Evolutionary conservation across 2,329 filamentous ascomycete genomes (phyloP).

Genomic region (Arthrobotrys iridis): DNA sequence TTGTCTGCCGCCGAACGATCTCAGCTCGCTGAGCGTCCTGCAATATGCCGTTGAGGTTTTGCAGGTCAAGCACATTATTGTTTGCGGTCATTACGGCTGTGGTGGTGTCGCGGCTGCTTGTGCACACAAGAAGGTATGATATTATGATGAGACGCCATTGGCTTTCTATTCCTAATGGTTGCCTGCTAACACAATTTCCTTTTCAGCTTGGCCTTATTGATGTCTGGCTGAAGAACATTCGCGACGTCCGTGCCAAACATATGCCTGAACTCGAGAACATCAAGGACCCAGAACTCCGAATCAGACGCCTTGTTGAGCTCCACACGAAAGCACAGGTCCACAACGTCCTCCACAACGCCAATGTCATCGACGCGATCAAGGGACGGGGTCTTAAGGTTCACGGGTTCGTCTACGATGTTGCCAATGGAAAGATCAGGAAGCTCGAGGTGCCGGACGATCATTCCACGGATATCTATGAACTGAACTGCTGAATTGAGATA

Average conservation of each 20-base stretch:
- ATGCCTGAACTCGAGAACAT: constrained; percentile 75
- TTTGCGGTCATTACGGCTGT: constrained; percentile 75
- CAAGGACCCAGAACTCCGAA: constrained; percentile 68
- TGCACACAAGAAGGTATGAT: constrained; percentile 59
- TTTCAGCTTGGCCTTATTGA: constrained; percentile 68
- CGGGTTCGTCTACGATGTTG: constrained; percentile 77
- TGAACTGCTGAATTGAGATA: constrained; percentile 5
- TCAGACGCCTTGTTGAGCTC: constrained; percentile 75
- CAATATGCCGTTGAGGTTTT: constrained; percentile 80
- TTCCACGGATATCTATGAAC: constrained; percentile 38
- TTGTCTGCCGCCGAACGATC: constrained; percentile 77
- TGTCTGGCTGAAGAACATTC: constrained; percentile 70
- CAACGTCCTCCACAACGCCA: constrained; percentile 74
- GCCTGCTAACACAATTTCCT: constrained; percentile 5
- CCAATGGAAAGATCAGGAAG: constrained; percentile 65
- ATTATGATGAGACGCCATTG: not conserved
- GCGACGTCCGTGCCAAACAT: constrained; percentile 64
- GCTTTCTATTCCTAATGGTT: not conserved
- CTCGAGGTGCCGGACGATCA: constrained; percentile 59
- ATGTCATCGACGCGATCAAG: constrained; percentile 75
- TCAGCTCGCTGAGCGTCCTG: constrained; percentile 78
- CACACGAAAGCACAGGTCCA: constrained; percentile 77
- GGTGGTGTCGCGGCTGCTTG: constrained; percentile 73
- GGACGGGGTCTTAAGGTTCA: constrained; percentile 78
- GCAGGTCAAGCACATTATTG: constrained; percentile 75